Evolutionary conservation across 768 basidiomycete genomes (phyloP).

Genomic region (Boletus rufocinnamomeus): DNA sequence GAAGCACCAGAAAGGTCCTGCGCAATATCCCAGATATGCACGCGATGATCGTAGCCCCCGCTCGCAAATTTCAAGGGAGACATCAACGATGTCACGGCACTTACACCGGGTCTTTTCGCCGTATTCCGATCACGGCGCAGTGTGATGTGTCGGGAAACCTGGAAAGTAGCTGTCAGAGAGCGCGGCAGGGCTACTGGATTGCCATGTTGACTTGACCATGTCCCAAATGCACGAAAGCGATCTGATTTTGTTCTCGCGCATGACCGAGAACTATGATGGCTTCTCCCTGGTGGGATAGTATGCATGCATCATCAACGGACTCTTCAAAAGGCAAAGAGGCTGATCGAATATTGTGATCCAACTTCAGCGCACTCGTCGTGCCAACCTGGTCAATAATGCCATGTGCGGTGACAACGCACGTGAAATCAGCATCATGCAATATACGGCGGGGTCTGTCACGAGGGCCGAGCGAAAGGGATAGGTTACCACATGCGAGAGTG

Average conservation of each 20-base stretch:
- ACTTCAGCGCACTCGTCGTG: conserved; percentile 23
- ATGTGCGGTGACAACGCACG: conserved; percentile 41
- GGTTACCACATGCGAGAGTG: not conserved
- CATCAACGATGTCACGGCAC: conserved; percentile 44
- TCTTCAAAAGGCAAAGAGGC: conserved; percentile 30
- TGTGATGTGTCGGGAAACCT: conserved; percentile 13
- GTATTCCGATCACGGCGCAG: conserved; percentile 35
- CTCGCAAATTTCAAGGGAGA: conserved; percentile 47
- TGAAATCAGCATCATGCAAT: conserved; percentile 23
- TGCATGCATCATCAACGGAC: conserved; percentile 46
- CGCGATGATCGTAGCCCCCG: conserved; percentile 50
- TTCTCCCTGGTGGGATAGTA: conserved; percentile 30
- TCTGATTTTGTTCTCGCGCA: conserved; percentile 38
- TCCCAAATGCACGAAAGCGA: conserved; percentile 26
- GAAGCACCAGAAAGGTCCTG: conserved; percentile 36
- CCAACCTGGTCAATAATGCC: conserved; percentile 37
- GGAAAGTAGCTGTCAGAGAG: conserved; percentile 6
- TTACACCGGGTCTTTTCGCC: conserved; percentile 44
- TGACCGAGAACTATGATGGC: conserved; percentile 41
- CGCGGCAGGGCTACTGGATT: not conserved
- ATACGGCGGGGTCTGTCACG: conserved; percentile 45
- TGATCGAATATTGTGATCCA: conserved; percentile 20
- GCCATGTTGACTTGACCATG: conserved; percentile 27
- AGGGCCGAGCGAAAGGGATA: conserved; percentile 26
- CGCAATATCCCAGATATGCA: conserved; percentile 49